phyloP scores from a whole-genome alignment of 257 asterid species.

The Striga asiatica region DNA sequence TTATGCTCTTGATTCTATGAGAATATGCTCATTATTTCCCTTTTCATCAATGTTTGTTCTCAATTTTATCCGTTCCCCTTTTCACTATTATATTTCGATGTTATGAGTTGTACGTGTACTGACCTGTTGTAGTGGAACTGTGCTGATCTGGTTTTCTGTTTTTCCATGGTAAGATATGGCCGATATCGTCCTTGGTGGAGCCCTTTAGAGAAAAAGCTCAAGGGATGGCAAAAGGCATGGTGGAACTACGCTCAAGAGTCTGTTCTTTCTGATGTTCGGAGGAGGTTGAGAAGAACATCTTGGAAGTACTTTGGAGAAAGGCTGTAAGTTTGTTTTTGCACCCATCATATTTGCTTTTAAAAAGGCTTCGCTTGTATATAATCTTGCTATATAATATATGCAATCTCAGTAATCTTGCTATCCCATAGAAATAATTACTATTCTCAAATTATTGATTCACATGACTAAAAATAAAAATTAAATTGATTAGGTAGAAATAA shows the following conservation, averaged over 20 bases:
- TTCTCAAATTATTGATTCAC: too few relatives aligned
- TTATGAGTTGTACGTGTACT: background rate
- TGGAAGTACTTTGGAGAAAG: slow-evolving; percentile 93
- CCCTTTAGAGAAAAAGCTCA: slow-evolving; percentile 57
- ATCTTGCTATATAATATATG: slow-evolving; percentile 5
- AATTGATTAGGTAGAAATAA: too few relatives aligned
- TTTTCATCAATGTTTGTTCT: background rate
- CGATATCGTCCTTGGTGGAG: slow-evolving; percentile 91
- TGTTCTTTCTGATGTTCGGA: slow-evolving; percentile 73
- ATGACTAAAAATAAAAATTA: too few relatives aligned
- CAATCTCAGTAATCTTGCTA: background rate
- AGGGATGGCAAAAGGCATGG: slow-evolving; percentile 94
- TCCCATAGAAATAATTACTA: too few relatives aligned
- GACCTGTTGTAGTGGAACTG: slow-evolving; percentile 10
- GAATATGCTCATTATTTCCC: background rate
- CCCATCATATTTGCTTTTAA: slow-evolving; percentile 5
- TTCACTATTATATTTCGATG: slow-evolving; percentile 1
- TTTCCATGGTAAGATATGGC: slow-evolving; percentile 53
- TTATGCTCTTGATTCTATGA: background rate
- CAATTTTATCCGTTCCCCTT: background rate
- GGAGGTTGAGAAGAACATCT: slow-evolving; percentile 73
- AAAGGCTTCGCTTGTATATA: slow-evolving; percentile 9
- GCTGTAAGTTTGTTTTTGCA: slow-evolving; percentile 50
- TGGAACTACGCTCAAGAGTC: slow-evolving; percentile 92
- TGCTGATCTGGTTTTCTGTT: slow-evolving; percentile 13